phyloP scores from a whole-genome alignment of 116 monocot genomes.

The Dioscorea cayenensis region DNA sequence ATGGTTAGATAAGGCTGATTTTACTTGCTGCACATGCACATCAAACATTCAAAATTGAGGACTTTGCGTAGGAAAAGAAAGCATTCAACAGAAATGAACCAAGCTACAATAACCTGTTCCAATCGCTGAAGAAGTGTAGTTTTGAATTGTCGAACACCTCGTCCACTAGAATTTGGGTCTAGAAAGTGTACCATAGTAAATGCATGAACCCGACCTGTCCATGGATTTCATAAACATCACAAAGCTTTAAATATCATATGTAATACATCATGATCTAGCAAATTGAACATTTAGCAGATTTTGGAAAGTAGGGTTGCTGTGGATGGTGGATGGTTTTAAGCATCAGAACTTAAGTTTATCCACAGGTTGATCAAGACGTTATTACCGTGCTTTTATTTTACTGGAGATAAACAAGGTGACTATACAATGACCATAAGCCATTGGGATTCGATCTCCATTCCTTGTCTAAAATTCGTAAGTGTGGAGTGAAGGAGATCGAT shows the following conservation, averaged over 20 bases:
- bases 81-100: not conserved
- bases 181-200: slow-evolving; percentile 63
- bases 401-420: too few species aligned
- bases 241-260: not conserved
- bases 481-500: too few species aligned
- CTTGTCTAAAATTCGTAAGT: too few species aligned
- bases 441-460: too few species aligned
- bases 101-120: slow-evolving; percentile 35
- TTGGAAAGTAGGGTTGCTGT: not conserved
- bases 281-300: not conserved
- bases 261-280: not conserved
- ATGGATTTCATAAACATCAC: not conserved
- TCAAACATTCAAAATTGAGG: not conserved
- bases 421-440: too few species aligned
- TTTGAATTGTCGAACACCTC: slow-evolving; percentile 90
- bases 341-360: not conserved
- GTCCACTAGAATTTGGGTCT: slow-evolving; percentile 62
- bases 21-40: not conserved
- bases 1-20: too few species aligned
- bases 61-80: not conserved
- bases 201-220: slow-evolving; percentile 82
- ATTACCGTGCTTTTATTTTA: too few species aligned
- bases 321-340: too few species aligned
- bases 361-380: not conserved
- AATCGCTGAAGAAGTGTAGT: slow-evolving; percentile 77